Evolutionary conservation across 176 grass and related monocot species (phyloP).

Genomic region (Oryza longistaminata): DNA sequence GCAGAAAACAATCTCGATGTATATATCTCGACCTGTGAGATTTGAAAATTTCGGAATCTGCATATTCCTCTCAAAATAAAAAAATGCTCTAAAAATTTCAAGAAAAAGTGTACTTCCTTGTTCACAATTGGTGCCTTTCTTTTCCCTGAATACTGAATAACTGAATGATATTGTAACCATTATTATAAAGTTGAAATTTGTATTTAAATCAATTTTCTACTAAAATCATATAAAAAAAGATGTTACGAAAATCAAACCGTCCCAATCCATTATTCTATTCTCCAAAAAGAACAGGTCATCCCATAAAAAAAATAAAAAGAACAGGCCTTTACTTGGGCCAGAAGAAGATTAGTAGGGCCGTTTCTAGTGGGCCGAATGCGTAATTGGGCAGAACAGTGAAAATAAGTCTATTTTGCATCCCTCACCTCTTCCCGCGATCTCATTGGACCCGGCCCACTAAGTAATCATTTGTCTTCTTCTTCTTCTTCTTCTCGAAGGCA

Average conservation of each 20-base stretch:
- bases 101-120: background rate
- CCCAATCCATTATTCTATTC: too few species aligned
- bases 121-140: background rate
- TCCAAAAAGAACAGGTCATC: too few species aligned
- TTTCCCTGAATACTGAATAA: too few species aligned
- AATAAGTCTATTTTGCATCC: too few species aligned
- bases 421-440: too few species aligned
- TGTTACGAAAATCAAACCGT: too few species aligned
- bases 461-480: background rate
- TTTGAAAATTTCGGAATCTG: background rate
- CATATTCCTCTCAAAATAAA: background rate
- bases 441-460: background rate
- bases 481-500: slow-evolving; percentile 4
- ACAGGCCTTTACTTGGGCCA: too few species aligned
- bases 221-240: too few species aligned
- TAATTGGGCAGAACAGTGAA: background rate
- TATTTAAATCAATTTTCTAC: too few species aligned
- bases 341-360: background rate
- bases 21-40: background rate
- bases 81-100: background rate
- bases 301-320: too few species aligned
- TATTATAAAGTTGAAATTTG: too few species aligned
- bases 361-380: background rate
- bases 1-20: background rate
- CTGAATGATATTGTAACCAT: too few species aligned